Percentiles rank a stretch among this genome's conserved stretches.
These are phyloP conservation scores for Aspergillus pseudotamarii DNA, from an alignment of 2,329 filamentous ascomycete species.

Conservation along the genomic window DNA sequence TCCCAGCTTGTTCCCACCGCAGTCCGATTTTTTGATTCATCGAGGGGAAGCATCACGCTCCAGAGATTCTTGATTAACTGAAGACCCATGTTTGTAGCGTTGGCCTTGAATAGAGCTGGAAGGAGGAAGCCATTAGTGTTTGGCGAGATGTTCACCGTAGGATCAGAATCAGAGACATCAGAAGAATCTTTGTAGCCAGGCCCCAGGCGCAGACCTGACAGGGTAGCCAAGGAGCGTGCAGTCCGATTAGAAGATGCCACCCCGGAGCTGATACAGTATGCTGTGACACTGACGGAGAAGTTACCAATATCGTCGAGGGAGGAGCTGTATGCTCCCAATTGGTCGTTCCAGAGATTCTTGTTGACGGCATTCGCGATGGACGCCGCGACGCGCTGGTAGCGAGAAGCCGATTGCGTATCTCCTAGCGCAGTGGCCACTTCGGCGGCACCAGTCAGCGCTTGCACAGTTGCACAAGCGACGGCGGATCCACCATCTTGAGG, in stretches of 20 bases:
- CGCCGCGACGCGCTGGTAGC: background rate
- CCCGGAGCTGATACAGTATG: constrained; percentile 19
- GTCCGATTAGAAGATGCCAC: constrained; percentile 34
- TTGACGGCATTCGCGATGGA: constrained; percentile 14
- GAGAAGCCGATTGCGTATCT: constrained; percentile 8
- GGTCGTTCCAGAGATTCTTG: constrained; percentile 15
- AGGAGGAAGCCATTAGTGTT: constrained; percentile 53
- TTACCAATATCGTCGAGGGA: background rate
- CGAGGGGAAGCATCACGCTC: constrained; percentile 45
- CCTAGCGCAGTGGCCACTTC: constrained; percentile 11
- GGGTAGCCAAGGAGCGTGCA: constrained; percentile 30
- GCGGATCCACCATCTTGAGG: constrained; percentile 7
- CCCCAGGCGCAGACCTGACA: constrained; percentile 34
- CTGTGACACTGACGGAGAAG: constrained; percentile 2
- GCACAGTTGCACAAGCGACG: constrained; percentile 6
- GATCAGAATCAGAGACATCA: constrained; percentile 18
- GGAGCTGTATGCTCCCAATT: constrained; percentile 11
- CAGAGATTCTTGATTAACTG: constrained; percentile 44
- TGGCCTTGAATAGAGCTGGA: constrained; percentile 36
- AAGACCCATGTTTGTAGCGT: constrained; percentile 25
- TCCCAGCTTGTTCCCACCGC: constrained; percentile 50
- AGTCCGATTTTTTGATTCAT: constrained; percentile 24
- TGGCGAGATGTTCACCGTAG: constrained; percentile 42
- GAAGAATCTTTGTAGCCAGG: constrained; percentile 41
- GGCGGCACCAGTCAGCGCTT: constrained; percentile 15